Conservation (phyloP, 2,329 filamentous ascomycete species). For the Monosporascus ibericus region DNA sequence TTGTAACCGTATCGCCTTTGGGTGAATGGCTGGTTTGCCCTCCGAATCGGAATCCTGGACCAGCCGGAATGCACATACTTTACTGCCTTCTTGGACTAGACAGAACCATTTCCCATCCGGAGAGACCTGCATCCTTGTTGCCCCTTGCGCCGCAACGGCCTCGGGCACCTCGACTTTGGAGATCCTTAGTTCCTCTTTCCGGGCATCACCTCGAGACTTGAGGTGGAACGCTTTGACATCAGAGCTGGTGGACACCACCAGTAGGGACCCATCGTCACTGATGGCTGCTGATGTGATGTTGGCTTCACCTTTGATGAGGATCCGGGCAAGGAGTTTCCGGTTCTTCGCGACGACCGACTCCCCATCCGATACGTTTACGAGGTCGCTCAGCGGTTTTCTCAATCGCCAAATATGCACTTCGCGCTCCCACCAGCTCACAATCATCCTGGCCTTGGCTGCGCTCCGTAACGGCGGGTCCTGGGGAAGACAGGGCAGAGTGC, state of each 20-base stretch:
- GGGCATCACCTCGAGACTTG: conserved; percentile 41
- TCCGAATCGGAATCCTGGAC: conserved; percentile 23
- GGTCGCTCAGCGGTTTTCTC: conserved; percentile 37
- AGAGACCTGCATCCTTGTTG: conserved; percentile 63
- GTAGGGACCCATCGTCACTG: conserved; percentile 63
- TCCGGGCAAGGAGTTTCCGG: conserved; percentile 62
- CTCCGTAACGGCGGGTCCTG: conserved; percentile 70
- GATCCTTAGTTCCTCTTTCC: conserved; percentile 59
- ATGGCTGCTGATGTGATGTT: conserved; percentile 73
- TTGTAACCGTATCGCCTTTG: conserved; percentile 40
- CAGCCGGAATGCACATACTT: conserved; percentile 47
- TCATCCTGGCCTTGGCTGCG: conserved; percentile 64
- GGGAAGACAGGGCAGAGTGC: conserved; percentile 76
- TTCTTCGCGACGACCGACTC: conserved; percentile 42
- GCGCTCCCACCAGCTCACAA: conserved; percentile 89
- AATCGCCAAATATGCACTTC: conserved; percentile 78
- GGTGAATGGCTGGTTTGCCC: conserved; percentile 33
- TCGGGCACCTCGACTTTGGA: conserved; percentile 62
- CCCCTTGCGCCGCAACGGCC: conserved; percentile 54
- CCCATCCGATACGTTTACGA: conserved; percentile 35
- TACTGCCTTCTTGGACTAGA: conserved; percentile 55
- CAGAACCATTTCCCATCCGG: conserved; percentile 65
- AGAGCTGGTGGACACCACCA: conserved; percentile 69
- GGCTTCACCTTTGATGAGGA: conserved; percentile 67
- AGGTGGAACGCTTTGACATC: conserved; percentile 75